Conservation (phyloP, 2,329 filamentous ascomycete species). For the Ascochyta koolunga region DNA sequence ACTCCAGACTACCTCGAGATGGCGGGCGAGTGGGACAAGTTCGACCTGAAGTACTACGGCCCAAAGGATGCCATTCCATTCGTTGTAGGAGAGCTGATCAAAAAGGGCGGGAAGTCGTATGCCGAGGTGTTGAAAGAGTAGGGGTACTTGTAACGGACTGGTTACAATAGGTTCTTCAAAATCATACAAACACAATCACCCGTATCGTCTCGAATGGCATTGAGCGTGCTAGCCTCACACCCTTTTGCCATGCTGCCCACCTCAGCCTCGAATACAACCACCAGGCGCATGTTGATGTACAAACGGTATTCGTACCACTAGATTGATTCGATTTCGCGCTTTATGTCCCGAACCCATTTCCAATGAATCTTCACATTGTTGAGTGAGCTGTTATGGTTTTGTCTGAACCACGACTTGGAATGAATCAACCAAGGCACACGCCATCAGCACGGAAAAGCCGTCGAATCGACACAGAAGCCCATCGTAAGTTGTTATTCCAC, state of each 20-base stretch:
- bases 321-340: background rate
- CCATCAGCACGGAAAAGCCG: background rate
- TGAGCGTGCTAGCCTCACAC: background rate
- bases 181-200: too few species aligned
- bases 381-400: too few species aligned
- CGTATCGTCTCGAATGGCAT: too few species aligned
- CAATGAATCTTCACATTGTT: background rate
- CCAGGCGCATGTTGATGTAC: background rate
- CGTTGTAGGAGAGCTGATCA: conserved; percentile 47
- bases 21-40: conserved; percentile 57
- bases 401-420: too few species aligned
- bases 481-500: too few species aligned
- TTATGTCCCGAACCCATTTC: background rate
- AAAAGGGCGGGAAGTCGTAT: conserved; percentile 35
- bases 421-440: too few species aligned
- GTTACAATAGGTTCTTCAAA: background rate
- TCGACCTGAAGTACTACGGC: conserved; percentile 52
- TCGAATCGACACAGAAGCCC: too few species aligned
- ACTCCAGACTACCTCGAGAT: conserved; percentile 53
- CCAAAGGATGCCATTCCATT: conserved; percentile 40
- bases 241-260: background rate
- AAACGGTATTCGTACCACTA: background rate
- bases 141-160: background rate
- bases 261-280: background rate
- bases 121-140: conserved; percentile 28